Conservation (phyloP, 1,139 yeast genomes). For the Pichia sp. region DNA sequence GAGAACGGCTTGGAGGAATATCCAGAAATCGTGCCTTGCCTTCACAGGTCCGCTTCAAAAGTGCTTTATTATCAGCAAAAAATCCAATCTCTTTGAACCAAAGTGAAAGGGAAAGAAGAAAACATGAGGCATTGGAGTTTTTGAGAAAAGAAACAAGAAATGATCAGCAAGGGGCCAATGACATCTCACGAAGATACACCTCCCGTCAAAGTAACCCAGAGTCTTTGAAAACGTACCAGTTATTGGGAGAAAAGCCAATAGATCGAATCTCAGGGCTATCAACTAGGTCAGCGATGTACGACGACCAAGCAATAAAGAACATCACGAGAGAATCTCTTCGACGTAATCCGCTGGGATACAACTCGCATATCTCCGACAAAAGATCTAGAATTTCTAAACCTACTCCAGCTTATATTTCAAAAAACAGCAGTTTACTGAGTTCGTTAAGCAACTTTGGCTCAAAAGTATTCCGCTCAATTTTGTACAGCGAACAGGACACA, state of each 20-base stretch:
- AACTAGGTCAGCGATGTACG: constrained; percentile 15
- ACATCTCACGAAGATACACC: neutral
- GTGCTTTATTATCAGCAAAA: neutral
- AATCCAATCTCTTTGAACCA: constrained; percentile 15
- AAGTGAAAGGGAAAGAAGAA: constrained; percentile 19
- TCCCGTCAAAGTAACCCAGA: constrained; percentile 5
- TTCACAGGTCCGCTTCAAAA: constrained; percentile 9
- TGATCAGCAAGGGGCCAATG: too few relatives aligned
- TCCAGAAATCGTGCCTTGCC: neutral
- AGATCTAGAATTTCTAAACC: constrained; percentile 8
- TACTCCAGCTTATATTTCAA: neutral
- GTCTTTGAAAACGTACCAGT: constrained; percentile 24
- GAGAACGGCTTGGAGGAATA: neutral
- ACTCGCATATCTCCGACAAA: neutral
- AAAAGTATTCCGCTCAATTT: constrained; percentile 26
- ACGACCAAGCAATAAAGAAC: constrained; percentile 21
- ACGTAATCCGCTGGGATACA: constrained; percentile 8
- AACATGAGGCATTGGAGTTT: constrained; percentile 18
- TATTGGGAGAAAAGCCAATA: constrained; percentile 30
- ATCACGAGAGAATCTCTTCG: constrained; percentile 19
- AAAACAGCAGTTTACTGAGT: constrained; percentile 23
- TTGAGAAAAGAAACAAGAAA: constrained; percentile 11
- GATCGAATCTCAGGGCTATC: constrained; percentile 16
- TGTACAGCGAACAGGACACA: constrained; percentile 27
- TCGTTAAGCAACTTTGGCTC: constrained; percentile 30